phyloP scores from a whole-genome alignment of 495 filamentous ascomycete species.

The Podospora appendiculata region DNA sequence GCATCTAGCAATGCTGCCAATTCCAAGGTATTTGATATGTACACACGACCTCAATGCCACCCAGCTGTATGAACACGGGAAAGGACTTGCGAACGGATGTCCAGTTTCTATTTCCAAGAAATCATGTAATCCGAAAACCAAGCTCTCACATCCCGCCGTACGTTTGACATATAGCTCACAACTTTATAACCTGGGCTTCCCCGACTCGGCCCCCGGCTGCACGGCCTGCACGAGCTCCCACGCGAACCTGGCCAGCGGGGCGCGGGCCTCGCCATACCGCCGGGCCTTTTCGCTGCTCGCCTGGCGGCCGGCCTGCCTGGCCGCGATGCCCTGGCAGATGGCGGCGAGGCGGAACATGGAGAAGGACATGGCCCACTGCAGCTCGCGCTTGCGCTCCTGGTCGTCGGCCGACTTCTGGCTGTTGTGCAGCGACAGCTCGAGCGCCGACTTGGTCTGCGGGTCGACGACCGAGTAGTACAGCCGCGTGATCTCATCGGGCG shows the following conservation, averaged over 20 bases:
- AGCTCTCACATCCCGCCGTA: no score
- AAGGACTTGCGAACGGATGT: no score
- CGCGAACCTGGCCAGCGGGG: slow-evolving; percentile 62
- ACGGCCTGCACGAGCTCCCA: slow-evolving; percentile 50
- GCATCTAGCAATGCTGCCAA: no score
- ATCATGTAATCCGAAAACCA: no score
- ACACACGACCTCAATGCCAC: no score
- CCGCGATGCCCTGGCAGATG: slow-evolving; percentile 92
- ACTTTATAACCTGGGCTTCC: slow-evolving; percentile 5
- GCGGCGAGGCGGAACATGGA: slow-evolving; percentile 56
- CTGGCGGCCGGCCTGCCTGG: slow-evolving; percentile 74
- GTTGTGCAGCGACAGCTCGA: slow-evolving; percentile 15
- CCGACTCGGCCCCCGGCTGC: slow-evolving; percentile 1
- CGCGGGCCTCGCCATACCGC: slow-evolving; percentile 58
- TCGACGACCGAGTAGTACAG: slow-evolving; percentile 73
- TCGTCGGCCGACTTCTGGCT: slow-evolving; percentile 30
- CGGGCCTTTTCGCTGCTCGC: slow-evolving; percentile 79
- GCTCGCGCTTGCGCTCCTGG: slow-evolving; percentile 36
- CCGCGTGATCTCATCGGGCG: slow-evolving; percentile 55
- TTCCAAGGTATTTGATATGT: no score
- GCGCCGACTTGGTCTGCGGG: slow-evolving; percentile 37
- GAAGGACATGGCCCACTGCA: slow-evolving; percentile 60
- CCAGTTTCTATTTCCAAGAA: no score
- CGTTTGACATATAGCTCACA: no score
- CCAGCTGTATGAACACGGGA: no score